These are phyloP conservation scores for Suillus tomentosus DNA, from an alignment of 768 basidiomycete species.

Conservation along the genomic window DNA sequence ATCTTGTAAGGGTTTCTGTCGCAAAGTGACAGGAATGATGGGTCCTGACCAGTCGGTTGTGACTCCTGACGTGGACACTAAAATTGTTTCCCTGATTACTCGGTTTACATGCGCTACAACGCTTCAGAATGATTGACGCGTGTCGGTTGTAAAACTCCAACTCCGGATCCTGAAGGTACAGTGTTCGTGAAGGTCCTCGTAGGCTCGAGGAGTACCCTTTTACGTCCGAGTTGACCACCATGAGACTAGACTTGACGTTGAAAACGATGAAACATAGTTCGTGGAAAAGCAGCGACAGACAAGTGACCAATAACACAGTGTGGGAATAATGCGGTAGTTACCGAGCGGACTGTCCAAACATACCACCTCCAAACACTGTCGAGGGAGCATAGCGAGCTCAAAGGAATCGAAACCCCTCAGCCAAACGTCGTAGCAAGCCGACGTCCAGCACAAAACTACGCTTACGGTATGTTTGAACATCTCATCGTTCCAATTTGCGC, in stretches of 20 bases:
- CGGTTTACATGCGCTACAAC: not conserved
- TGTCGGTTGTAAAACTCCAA: not conserved
- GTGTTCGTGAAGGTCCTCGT: not conserved
- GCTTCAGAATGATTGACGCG: not conserved
- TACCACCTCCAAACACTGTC: slow-evolving; percentile 12
- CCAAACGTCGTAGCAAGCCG: slow-evolving; percentile 43
- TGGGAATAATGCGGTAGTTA: slow-evolving; percentile 26
- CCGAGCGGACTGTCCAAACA: slow-evolving; percentile 26
- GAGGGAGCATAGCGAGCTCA: slow-evolving; percentile 19
- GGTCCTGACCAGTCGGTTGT: not conserved
- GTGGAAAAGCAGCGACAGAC: too few species aligned
- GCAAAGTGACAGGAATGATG: not conserved
- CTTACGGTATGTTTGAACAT: slow-evolving; percentile 41
- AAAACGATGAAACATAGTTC: not conserved
- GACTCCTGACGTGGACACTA: not conserved
- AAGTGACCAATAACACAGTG: slow-evolving; percentile 1
- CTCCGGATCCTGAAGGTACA: not conserved
- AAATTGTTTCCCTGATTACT: not conserved
- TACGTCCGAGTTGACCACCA: not conserved
- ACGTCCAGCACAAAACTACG: slow-evolving; percentile 40
- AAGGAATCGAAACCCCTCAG: slow-evolving; percentile 31
- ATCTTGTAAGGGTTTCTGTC: not conserved
- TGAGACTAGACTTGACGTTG: not conserved
- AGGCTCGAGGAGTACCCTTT: not conserved
- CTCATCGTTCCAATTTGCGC: slow-evolving; percentile 10